Base-by-base conservation (phyloP, 2,329 filamentous ascomycete species). In the Hymenoscyphus fraxineus region DNA sequence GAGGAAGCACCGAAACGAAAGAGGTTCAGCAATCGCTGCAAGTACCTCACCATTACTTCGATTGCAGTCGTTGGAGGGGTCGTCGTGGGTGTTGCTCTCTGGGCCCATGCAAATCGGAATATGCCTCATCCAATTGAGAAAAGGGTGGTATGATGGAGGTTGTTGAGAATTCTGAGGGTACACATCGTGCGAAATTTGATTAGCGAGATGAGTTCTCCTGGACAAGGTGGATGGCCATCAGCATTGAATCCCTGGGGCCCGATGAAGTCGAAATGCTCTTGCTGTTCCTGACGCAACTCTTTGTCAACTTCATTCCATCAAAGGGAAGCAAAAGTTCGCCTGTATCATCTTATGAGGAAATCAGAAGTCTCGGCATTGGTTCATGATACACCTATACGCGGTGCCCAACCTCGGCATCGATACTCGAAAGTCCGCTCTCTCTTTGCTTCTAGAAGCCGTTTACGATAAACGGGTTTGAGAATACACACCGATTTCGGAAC, bases 11-110 rank as follows among this genome's bases (percentile, higher is more conserved):
- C 61, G 15, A 63, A 62, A 39, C 58, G 32, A 51, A 44, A 60
- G 59, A 38, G 59, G 22, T 47, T 60, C 47, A 61, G 39, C 41
- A 55, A 61, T 56, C 47, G 59, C 51, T 64, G 58, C 54, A 64
- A 51, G 40, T 57, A 58, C 51, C 39, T 64, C 19, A 59, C 40
- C 51, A 47, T 64, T 39, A 47, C 63, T 15, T 58, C 51, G 39
- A 19, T 58, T 19, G 27, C 57, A 1, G 41, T 58, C 19, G 27
- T 64, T 19, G 22, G 39, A 9, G 58, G 31, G 39, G 58, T 56
- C 31, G 51, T 57, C 3, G 59, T 64, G 15, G 59, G 59, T 16
- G 58, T 64, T n/a, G 27, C 35, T 38, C 22, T 64, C 51, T 32
- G 38, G 38, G 27, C 62, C 44, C 44, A 27, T 51, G 44, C 44